Conservation (phyloP, 2,329 filamentous ascomycete genomes). For the Scytalidium sp. region DNA sequence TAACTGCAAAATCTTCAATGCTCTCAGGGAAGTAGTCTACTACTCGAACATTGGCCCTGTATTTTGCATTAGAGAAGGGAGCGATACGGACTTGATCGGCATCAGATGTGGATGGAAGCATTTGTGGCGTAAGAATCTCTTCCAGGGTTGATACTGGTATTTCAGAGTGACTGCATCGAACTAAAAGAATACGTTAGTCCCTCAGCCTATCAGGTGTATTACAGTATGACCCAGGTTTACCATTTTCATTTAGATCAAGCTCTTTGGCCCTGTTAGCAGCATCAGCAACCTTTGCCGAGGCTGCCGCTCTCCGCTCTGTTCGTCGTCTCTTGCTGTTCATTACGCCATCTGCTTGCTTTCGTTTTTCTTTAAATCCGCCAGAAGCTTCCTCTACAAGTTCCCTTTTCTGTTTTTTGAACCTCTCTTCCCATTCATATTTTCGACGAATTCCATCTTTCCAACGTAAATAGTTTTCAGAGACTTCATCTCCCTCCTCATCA, state of each 20-base stretch:
- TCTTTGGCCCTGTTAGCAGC: constrained; percentile 5
- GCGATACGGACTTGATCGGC: constrained; percentile 37
- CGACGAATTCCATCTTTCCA: constrained; percentile 59
- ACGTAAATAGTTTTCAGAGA: constrained; percentile 23
- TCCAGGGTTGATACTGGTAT: constrained; percentile 21
- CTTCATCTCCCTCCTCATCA: constrained; percentile 40
- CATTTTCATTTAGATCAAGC: constrained; percentile 29
- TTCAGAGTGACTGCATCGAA: constrained; percentile 42
- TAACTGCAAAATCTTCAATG: constrained; percentile 67
- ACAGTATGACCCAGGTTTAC: constrained; percentile 21
- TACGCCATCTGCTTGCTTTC: constrained; percentile 16
- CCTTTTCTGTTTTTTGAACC: constrained; percentile 37
- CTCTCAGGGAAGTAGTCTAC: constrained; percentile 74
- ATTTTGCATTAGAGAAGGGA: constrained; percentile 73
- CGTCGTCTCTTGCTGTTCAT: constrained; percentile 22
- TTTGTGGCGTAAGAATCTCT: constrained; percentile 37
- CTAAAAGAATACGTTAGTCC: constrained; percentile 27
- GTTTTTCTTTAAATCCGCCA: constrained; percentile 23
- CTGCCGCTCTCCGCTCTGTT: constrained; percentile 25
- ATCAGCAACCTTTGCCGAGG: constrained; percentile 24
- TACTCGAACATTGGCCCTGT: constrained; percentile 69
- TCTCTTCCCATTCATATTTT: constrained; percentile 57
- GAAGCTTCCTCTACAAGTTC: constrained; percentile 33
- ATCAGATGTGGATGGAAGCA: constrained; percentile 34
- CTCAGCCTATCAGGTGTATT: too few species aligned